Conservation (phyloP, 495 filamentous ascomycete genomes). For the Glonium stellatum region DNA sequence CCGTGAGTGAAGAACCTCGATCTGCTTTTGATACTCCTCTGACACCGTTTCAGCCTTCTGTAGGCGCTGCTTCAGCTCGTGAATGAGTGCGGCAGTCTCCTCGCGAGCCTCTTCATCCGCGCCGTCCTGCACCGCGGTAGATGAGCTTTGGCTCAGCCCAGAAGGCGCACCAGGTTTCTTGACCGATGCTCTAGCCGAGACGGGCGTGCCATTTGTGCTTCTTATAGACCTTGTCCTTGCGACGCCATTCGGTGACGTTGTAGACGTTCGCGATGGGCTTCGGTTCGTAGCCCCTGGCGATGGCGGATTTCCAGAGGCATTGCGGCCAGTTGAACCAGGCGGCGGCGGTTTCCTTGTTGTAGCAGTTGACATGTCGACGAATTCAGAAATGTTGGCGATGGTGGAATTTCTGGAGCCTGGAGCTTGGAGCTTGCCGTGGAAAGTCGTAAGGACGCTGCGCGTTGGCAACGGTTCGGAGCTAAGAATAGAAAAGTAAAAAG, state of each 20-base stretch:
- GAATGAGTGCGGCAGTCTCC: conserved; percentile 70
- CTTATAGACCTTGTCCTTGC: conserved; percentile 16
- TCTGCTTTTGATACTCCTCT: conserved; percentile 76
- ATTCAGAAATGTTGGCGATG: not conserved
- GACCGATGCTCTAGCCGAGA: conserved; percentile 29
- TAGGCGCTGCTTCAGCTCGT: conserved; percentile 75
- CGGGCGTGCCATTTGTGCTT: conserved; percentile 22
- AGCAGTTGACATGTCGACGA: not conserved
- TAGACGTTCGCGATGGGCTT: conserved; percentile 2
- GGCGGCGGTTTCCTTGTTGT: conserved; percentile 1
- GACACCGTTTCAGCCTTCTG: conserved; percentile 71
- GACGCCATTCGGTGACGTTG: conserved; percentile 19
- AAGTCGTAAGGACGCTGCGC: not conserved
- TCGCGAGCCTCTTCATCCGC: conserved; percentile 54
- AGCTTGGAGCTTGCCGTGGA: not conserved
- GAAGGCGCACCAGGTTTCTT: conserved; percentile 26
- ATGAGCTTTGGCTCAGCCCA: conserved; percentile 28
- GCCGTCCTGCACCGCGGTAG: conserved; percentile 17
- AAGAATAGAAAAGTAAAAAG: conserved; percentile 1
- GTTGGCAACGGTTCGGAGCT: not conserved
- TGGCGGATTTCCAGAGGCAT: not conserved
- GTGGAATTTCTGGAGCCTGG: not conserved
- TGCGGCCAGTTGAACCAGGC: not conserved
- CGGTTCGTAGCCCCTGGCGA: not conserved
- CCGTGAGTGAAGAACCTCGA: conserved; percentile 74